Evolutionary conservation across 2,329 filamentous ascomycete genomes (phyloP), one percentile per base, ranked within the genome.

Genomic region (Tolypocladium cylindrosporum): DNA sequence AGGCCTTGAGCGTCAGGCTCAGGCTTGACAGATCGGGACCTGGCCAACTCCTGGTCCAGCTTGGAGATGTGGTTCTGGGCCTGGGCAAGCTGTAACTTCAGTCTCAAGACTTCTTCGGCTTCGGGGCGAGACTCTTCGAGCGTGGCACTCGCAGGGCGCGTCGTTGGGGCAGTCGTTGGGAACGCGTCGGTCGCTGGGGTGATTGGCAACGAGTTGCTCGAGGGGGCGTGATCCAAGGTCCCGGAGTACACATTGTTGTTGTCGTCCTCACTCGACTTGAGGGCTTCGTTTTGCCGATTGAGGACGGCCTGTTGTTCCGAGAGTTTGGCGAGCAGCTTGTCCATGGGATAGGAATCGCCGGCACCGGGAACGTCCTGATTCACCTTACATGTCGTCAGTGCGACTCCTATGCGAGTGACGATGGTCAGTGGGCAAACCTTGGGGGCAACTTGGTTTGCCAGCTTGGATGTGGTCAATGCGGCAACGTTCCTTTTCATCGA

Each of bases 241-340:
- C 67, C 68, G 39, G 70, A 65, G 60, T 74, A 75, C 37, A 66
- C 58, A 41, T 52, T 55, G 45, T 54, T 24, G 13, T 50, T 60
- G 27, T 71, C 69, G 24, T 77, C 75, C 14, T 77, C 74, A 11
- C 64, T 66, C 43, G 67, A 66, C 59, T 79, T 80, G 50, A 83
- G 68, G 56, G 77, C 76, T 58, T 82, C 77, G 60, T 80, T 81
- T 67, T 88, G 84, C 69, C 83, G 79, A 55, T 77, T 77, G 55
- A 87, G 72, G n/a, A 78, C 69, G 50, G 76, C 75, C 66, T 87
- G 83, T 66, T 91, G 87, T 69, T 91, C 86, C n/a, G 84, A 83
- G 54, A 93, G 79, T 68, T 86, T 88, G 58, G 87, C 83, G 62
- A 91, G 76, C 55, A 91, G 82, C 60, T 86, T 86, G 65, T 94